These are phyloP conservation scores for Yarrowia bubula DNA, from an alignment of 805 yeast species.

Conservation along the genomic window DNA sequence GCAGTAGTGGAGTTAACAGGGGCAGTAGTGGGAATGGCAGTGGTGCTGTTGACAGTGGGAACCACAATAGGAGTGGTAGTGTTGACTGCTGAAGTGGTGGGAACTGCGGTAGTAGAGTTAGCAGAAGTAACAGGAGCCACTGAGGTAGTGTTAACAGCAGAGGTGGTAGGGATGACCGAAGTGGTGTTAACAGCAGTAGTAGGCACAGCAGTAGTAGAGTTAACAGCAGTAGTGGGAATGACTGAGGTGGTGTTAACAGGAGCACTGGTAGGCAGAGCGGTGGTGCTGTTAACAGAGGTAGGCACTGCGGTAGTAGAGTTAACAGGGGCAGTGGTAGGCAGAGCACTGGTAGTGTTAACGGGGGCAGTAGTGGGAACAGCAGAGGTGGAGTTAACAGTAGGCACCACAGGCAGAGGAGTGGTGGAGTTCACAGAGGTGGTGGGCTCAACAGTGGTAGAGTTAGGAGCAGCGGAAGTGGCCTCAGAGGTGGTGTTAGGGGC, in stretches of 20 bases:
- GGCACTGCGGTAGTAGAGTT: constrained; percentile 4
- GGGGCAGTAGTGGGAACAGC: neutral
- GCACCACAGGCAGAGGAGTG: too few relatives aligned
- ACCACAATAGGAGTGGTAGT: neutral
- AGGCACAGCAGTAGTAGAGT: neutral
- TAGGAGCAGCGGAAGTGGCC: neutral
- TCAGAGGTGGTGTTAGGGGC: neutral
- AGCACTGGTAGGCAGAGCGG: neutral
- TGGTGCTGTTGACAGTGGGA: neutral
- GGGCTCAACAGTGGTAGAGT: neutral
- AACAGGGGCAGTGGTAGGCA: neutral
- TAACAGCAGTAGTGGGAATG: neutral
- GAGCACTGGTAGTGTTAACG: neutral
- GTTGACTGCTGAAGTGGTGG: neutral
- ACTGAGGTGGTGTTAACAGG: neutral
- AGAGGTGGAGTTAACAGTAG: neutral
- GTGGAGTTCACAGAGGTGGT: neutral
- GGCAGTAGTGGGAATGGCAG: neutral
- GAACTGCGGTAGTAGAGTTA: neutral
- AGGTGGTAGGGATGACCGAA: too few relatives aligned
- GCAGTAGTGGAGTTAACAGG: neutral
- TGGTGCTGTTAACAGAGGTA: neutral
- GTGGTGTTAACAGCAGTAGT: neutral
- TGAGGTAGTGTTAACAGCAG: neutral
- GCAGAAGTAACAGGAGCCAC: neutral